Evolutionary conservation across 371 early-diverging fungal genomes (phyloP).

Genomic region (Batkoa obscura): DNA sequence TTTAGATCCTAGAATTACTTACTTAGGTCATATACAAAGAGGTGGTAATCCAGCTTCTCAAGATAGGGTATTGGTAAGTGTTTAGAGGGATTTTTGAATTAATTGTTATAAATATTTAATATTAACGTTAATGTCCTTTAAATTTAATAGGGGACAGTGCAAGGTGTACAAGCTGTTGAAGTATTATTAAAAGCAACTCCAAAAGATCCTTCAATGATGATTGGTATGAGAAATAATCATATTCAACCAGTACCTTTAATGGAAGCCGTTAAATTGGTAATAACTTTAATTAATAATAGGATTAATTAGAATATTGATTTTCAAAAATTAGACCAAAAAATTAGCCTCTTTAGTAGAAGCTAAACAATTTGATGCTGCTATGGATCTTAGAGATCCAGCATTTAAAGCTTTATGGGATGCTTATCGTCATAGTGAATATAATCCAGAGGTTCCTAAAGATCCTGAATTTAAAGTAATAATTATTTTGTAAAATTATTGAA

Average conservation of each 20-base stretch:
- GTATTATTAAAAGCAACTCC: slow-evolving; percentile 73
- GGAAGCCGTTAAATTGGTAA: slow-evolving; percentile 70
- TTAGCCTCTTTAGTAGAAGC: slow-evolving; percentile 63
- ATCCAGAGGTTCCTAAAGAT: background rate
- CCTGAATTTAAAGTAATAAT: too few species aligned
- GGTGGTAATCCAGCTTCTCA: slow-evolving; percentile 91
- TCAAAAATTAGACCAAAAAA: slow-evolving; percentile 42
- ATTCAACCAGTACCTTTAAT: slow-evolving; percentile 69
- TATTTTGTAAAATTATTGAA: background rate
- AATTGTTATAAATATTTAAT: too few species aligned
- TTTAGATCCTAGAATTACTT: slow-evolving; percentile 90
- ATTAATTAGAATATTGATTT: too few species aligned
- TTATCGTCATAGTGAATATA: slow-evolving; percentile 7
- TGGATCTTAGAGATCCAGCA: slow-evolving; percentile 79
- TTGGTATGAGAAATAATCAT: slow-evolving; percentile 75
- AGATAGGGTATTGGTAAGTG: slow-evolving; percentile 68
- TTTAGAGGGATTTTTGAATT: too few species aligned
- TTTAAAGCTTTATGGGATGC: slow-evolving; percentile 35
- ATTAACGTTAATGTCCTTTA: background rate
- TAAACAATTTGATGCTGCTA: slow-evolving; percentile 74
- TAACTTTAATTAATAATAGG: too few species aligned
- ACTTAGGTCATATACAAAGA: slow-evolving; percentile 96
- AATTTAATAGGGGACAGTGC: slow-evolving; percentile 43
- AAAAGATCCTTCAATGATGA: slow-evolving; percentile 75
- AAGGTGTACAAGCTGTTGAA: slow-evolving; percentile 92